Conservation (phyloP, 139 green algal species). For the Coelastrella sp. region DNA sequence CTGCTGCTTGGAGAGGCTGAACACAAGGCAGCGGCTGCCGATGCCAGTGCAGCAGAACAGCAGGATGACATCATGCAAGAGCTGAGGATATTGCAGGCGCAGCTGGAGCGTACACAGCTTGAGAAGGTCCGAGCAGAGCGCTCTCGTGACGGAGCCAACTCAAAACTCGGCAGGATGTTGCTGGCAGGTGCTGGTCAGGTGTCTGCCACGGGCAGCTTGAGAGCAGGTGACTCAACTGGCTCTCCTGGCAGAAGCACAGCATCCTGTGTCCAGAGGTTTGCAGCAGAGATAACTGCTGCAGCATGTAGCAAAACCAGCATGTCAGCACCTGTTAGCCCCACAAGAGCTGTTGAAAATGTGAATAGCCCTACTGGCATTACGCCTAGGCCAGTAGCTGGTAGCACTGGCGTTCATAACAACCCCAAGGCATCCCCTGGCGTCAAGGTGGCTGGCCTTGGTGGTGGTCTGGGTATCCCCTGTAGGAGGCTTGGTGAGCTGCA, state of each 20-base stretch:
- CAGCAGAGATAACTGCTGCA: not conserved
- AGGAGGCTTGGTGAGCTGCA: not conserved
- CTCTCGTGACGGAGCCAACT: not conserved
- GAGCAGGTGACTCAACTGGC: too few relatives aligned
- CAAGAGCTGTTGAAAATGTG: not conserved
- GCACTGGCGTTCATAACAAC: not conserved
- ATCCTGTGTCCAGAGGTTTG: not conserved
- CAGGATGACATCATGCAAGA: constrained; percentile 44
- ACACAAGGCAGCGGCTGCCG: not conserved
- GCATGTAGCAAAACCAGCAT: not conserved
- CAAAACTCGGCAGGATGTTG: constrained; percentile 26
- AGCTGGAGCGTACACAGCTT: constrained; percentile 55
- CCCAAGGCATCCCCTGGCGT: not conserved
- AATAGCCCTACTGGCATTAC: not conserved
- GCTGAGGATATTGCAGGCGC: constrained; percentile 48
- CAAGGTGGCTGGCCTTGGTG: not conserved
- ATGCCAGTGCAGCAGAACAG: not conserved
- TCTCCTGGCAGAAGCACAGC: too few relatives aligned
- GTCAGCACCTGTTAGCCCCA: not conserved
- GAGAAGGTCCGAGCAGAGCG: constrained; percentile 43
- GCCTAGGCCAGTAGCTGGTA: not conserved
- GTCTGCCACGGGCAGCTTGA: not conserved
- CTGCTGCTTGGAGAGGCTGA: constrained; percentile 46
- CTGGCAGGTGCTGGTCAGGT: not conserved
- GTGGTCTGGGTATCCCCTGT: not conserved